Base-by-base conservation (phyloP, 371 early-diverging fungal genomes). In the Choanephora cucurbitarum region DNA sequence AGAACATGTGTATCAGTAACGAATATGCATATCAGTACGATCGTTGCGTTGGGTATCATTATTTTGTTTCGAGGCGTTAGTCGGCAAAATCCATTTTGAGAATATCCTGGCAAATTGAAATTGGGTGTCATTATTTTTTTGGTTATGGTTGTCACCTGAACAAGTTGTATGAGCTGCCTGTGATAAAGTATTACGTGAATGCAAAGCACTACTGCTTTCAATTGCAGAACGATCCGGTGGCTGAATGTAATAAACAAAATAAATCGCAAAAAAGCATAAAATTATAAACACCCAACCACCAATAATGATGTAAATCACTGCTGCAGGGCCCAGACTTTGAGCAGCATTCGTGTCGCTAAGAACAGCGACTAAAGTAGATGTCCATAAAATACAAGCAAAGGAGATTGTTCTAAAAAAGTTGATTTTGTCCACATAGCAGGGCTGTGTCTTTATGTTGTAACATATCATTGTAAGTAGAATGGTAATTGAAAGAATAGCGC, bases 361-460 rank as follows among this genome's bases (percentile, higher is more conserved):
- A 15, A 82, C 60, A 2, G 82, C 81, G 1, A 82, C 80, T 3
- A 82, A 60, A 1, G 80, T 64, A 5, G 80, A 80, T 2, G 82
- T 81, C 72, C 81, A 84, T 9, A 82, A 47, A 9, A 84, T 81
- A 39, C 80, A 82, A n/a, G 76, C 73, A 42, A 81, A 82, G 1
- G 83, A 84, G 5, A 75, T 79, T 8, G 82, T 80, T 21, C 83
- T 71, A 60, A 81, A 81, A 37, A 80, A 82, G 33, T 84, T 84
- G 62, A 84, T 72, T 75, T 82, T 81, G 57, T 82, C 76, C 28
- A 82, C 81, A 56, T 84, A 84, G 23, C 84, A 84, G 0, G 82
- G 84, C 18, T 70, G 69, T 53, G 76, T 76, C 24, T 77, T 78
- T 46, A 84, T 82, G 22, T 81, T 84, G 41, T 84, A 84, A 32